These are phyloP conservation scores for Mortierella sp. DNA, from an alignment of 371 early-diverging fungal genomes.

Conservation along the genomic window DNA sequence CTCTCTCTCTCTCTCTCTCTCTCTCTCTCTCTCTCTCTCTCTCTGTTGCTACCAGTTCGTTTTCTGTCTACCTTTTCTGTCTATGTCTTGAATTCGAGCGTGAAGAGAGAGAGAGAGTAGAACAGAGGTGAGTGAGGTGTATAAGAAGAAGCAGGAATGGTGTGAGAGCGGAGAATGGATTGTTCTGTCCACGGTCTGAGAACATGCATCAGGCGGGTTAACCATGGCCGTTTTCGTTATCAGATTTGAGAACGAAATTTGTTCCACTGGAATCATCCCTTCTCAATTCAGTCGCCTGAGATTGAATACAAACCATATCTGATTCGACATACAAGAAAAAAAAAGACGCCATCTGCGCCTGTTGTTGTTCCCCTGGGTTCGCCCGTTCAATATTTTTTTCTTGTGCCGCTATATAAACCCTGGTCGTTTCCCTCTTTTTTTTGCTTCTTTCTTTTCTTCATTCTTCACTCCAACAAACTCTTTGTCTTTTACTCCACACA, in stretches of 20 bases:
- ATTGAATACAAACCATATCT: background rate
- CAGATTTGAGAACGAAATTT: background rate
- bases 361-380: constrained; percentile 9
- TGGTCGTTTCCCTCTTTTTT: background rate
- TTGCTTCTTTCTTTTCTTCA: background rate
- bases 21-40: too few relatives aligned
- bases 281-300: background rate
- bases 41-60: too few relatives aligned
- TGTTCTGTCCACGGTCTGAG: constrained; percentile 4
- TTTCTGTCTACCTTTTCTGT: too few relatives aligned
- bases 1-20: too few relatives aligned
- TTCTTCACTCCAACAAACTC: background rate
- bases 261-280: too few relatives aligned
- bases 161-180: background rate
- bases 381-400: background rate
- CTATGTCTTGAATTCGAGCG: background rate
- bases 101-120: background rate
- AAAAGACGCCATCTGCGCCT: constrained; percentile 4
- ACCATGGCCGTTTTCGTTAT: constrained; percentile 1
- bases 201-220: too few relatives aligned
- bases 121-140: background rate
- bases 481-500: background rate
- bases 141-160: background rate
- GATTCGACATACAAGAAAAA: background rate
- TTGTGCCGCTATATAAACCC: constrained; percentile 5